Evolutionary conservation across 257 asterid genomes (phyloP), one percentile per base, ranked within the genome.

Genomic region (Linaria vulgaris): DNA sequence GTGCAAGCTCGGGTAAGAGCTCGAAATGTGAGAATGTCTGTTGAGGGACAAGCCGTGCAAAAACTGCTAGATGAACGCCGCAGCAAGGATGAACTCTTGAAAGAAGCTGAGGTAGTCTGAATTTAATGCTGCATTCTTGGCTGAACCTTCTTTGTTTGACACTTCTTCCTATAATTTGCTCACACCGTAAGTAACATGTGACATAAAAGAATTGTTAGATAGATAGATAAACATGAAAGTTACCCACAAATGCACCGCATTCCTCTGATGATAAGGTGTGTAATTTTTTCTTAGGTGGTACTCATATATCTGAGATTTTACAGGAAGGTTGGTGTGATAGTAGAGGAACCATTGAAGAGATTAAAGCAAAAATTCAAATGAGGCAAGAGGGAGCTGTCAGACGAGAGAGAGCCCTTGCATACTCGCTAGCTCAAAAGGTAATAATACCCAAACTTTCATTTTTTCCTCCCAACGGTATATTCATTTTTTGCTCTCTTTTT

Each of bases 301-400:
- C 34, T 27, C 34, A 27, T 27, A 2, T 27, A 3, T 27, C 34
- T 27, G 34, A 27, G 43, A 37, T 37, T 21, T 70, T 44, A 30
- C 75, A 92, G 99, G 96, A 87, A 64, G 94, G 96, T 48, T 92
- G 97, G 99, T 89, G 96, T 72, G 97, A 82, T 48, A 83, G 95
- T 63, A 82, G 82, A 78, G 85, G 96, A 39, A 92, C 97, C 1
- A 68, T 92, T 17, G 85, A 92, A 23, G 89, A 86, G 71, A 83
- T 89, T 48, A 83, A 79, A 69, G 71, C 90, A 6, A 92, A 87
- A 86, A 92, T 92, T 61, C 95, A 87, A 43, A 70, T 80, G 96
- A 87, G 88, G 88, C 95, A 92, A 71, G 99, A 74, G 50, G 97
- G 97, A 27, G 88, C 91, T 50, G 73, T 82, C 62, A 92, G 89